A percentile compares a stretch with the other conserved stretches of the same genome.
Conservation (phyloP, 331 rosid species). For the Phaseolus coccineus region DNA sequence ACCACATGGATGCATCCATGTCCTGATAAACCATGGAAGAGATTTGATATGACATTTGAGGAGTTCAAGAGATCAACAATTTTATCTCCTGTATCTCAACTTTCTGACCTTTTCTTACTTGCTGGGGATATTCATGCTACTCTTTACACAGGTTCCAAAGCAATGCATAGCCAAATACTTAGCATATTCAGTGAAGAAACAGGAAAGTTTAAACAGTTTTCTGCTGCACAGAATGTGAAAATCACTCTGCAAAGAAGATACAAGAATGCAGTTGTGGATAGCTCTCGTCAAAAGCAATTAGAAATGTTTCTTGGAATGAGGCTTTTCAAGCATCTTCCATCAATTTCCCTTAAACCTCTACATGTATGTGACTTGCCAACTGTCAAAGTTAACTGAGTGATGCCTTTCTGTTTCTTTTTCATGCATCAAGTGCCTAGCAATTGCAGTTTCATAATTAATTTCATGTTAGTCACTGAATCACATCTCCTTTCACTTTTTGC, state of each 20-base stretch:
- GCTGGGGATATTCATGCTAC: slow-evolving; percentile 99
- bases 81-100: slow-evolving; percentile 88
- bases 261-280: slow-evolving; percentile 92
- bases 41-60: slow-evolving; percentile 97
- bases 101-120: slow-evolving; percentile 91
- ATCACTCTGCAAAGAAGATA: slow-evolving; percentile 96
- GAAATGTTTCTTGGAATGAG: slow-evolving; percentile 97
- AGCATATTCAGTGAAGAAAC: slow-evolving; percentile 94
- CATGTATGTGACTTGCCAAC: slow-evolving; percentile 71
- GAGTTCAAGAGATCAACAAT: slow-evolving; percentile 93
- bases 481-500: slow-evolving; percentile 23
- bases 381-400: slow-evolving; percentile 50
- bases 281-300: slow-evolving; percentile 97
- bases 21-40: slow-evolving; percentile 99
- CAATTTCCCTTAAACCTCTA: slow-evolving; percentile 83
- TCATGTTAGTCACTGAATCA: slow-evolving; percentile 49
- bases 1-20: slow-evolving; percentile 99
- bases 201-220: slow-evolving; percentile 93
- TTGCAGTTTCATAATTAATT: slow-evolving; percentile 49
- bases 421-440: slow-evolving; percentile 48
- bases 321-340: slow-evolving; percentile 99
- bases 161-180: slow-evolving; percentile 99
- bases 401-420: slow-evolving; percentile 49
- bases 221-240: slow-evolving; percentile 95
- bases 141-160: slow-evolving; percentile 97